Evolutionary conservation across 345 rosid species (phyloP).

Genomic region (Hibiscus syriacus): DNA sequence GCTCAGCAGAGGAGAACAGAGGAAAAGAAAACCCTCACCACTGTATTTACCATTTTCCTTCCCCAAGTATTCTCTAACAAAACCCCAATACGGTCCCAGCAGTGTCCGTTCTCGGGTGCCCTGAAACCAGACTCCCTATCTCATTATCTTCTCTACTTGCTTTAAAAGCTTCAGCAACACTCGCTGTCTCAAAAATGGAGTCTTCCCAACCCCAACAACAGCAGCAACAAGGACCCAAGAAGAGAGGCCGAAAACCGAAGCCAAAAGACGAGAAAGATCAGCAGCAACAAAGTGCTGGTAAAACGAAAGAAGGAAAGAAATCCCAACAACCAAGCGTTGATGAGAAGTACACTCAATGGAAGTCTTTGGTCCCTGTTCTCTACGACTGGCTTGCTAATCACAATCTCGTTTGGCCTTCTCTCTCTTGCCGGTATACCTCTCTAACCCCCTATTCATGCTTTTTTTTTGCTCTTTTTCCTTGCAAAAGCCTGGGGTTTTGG

Average conservation of each 20-base stretch:
- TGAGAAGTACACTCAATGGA: constrained; percentile 94
- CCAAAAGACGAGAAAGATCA: constrained; percentile 60
- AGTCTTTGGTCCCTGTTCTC: constrained; percentile 87
- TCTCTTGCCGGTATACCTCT: constrained; percentile 75
- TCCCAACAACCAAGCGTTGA: constrained; percentile 54
- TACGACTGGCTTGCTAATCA: constrained; percentile 99
- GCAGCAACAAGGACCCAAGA: constrained; percentile 38
- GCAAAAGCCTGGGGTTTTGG: not conserved
- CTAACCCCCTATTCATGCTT: constrained; percentile 5
- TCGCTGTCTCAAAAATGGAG: constrained; percentile 22
- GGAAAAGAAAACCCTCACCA: too few relatives aligned
- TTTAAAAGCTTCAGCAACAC: constrained; percentile 3
- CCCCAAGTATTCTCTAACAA: not conserved
- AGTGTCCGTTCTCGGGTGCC: not conserved
- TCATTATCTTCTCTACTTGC: not conserved
- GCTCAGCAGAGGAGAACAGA: not conserved
- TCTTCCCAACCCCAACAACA: constrained; percentile 15
- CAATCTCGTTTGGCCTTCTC: constrained; percentile 99
- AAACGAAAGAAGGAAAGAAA: constrained; percentile 36
- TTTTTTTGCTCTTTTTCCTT: not conserved
- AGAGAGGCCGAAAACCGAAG: constrained; percentile 92
- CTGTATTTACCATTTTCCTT: not conserved
- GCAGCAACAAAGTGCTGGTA: constrained; percentile 10
- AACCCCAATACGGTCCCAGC: not conserved
- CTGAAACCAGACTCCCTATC: not conserved